Base-by-base conservation (phyloP, 2,329 filamentous ascomycete species). In the Pseudogymnoascus sp. region DNA sequence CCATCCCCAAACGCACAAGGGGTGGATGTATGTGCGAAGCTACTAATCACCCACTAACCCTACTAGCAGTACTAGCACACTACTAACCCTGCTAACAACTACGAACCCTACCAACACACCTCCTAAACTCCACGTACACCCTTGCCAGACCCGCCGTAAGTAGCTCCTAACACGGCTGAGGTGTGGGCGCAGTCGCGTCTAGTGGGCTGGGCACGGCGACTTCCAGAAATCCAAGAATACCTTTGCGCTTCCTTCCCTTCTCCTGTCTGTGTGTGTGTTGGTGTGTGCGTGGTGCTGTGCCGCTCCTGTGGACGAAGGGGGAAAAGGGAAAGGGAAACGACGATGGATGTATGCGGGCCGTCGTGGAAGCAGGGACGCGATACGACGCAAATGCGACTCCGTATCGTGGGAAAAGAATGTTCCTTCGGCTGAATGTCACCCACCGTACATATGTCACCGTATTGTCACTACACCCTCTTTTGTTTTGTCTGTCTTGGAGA, bases 211-310 rank as follows among this genome's bases (percentile, higher is more conserved):
- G 49, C 9, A 55, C 28, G n/a, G 49, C 4, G 49, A 55, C 49
- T 55, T 55, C 49, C 49, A 55, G 49, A 55, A 55, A 55, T 33
- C 25, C 45, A 55, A n/a, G 16, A 55, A 55, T 55, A 55, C 45
- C 18, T 52, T 31, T 9, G 6, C n/a, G n/a, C n/a, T n/a, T 21
- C 5, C 12, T 14, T 14, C n/a, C 21, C 23, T 49, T 7, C 16
- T 4, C 5, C 31, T 23, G 21, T 23, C 4, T 31, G 7, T 31
- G 45, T 33, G n/a, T 33, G 8, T 52, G 43, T 52, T 52, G 23
- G 21, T 28, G 43, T 11, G 12, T 49, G 21, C 18, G 9, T 52
- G 14, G 14, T 55, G 45, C 45, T 55, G 49, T 55, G 49, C n/a
- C 49, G 49, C 28, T 23, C 21, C 21, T 31, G n/a, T 52, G 45